These are phyloP conservation scores for Tuber brumale DNA, from an alignment of 495 filamentous ascomycete genomes.

Conservation along the genomic window DNA sequence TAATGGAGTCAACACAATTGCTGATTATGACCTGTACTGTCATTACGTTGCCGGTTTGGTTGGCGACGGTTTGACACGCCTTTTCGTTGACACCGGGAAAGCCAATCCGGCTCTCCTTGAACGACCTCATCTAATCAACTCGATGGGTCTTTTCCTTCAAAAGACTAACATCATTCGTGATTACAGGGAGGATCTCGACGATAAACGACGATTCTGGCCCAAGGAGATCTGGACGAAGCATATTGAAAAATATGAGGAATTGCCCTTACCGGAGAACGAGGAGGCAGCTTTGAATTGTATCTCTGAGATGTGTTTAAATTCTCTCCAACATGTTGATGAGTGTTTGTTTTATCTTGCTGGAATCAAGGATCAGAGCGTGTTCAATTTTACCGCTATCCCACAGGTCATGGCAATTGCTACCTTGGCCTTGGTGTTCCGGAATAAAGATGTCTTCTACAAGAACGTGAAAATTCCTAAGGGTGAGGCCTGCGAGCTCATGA, in stretches of 20 bases:
- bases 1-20: slow-evolving; percentile 71
- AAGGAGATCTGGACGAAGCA: slow-evolving; percentile 95
- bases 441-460: slow-evolving; percentile 75
- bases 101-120: slow-evolving; percentile 78
- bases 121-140: slow-evolving; percentile 74
- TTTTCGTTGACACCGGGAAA: slow-evolving; percentile 82
- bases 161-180: slow-evolving; percentile 99
- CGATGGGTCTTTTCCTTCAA: slow-evolving; percentile 94
- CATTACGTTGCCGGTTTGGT: slow-evolving; percentile 97
- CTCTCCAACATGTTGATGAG: slow-evolving; percentile 79
- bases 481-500: slow-evolving; percentile 84
- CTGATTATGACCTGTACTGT: slow-evolving; percentile 92
- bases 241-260: slow-evolving; percentile 78
- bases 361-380: slow-evolving; percentile 93
- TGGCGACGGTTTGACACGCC: slow-evolving; percentile 81
- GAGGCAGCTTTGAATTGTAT: slow-evolving; percentile 78
- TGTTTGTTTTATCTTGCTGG: slow-evolving; percentile 97
- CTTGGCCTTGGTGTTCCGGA: slow-evolving; percentile 83
- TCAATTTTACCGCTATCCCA: slow-evolving; percentile 99
- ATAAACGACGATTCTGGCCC: slow-evolving; percentile 86
- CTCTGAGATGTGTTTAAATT: slow-evolving; percentile 89
- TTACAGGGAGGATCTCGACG: slow-evolving; percentile 78
- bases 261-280: slow-evolving; percentile 74
- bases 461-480: slow-evolving; percentile 97
- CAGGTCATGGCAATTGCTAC: slow-evolving; percentile 98